A percentile compares a stretch with the other conserved stretches of the same genome.
These are phyloP conservation scores for Salix purpurea DNA, from an alignment of 345 rosid species.

Conservation along the genomic window DNA sequence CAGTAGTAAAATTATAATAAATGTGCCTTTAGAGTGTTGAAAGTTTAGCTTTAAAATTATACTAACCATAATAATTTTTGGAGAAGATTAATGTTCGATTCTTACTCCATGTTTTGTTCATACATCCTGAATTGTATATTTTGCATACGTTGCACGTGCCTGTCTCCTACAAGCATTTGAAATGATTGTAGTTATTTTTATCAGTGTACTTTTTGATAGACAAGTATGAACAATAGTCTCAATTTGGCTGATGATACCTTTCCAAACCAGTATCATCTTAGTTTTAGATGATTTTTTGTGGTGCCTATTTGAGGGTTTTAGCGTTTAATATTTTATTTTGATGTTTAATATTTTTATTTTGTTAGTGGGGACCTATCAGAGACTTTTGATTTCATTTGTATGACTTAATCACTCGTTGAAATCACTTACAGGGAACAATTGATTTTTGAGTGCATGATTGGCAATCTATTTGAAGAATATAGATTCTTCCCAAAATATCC, in stretches of 20 bases:
- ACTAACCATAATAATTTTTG: background rate
- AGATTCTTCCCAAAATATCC: constrained; percentile 95
- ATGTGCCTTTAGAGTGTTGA: background rate
- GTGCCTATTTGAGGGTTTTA: background rate
- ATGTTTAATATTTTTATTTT: background rate
- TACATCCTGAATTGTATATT: background rate
- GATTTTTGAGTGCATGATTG: constrained; percentile 95
- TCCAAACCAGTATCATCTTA: background rate
- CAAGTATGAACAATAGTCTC: background rate
- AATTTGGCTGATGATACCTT: background rate
- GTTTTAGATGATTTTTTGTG: background rate
- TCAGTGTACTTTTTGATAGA: background rate
- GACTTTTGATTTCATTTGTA: background rate
- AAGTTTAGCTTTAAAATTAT: background rate
- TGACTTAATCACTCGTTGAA: constrained; percentile 1
- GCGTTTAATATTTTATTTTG: background rate
- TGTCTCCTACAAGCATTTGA: background rate
- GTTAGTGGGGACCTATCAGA: background rate
- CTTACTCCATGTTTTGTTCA: background rate
- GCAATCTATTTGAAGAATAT: constrained; percentile 91
- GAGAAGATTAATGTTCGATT: background rate
- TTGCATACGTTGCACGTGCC: background rate
- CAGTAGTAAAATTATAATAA: background rate
- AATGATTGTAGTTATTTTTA: background rate
- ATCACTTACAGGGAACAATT: constrained; percentile 64